These are phyloP conservation scores for Chalciporus chontae DNA, from an alignment of 768 basidiomycete species.

Conservation along the genomic window DNA sequence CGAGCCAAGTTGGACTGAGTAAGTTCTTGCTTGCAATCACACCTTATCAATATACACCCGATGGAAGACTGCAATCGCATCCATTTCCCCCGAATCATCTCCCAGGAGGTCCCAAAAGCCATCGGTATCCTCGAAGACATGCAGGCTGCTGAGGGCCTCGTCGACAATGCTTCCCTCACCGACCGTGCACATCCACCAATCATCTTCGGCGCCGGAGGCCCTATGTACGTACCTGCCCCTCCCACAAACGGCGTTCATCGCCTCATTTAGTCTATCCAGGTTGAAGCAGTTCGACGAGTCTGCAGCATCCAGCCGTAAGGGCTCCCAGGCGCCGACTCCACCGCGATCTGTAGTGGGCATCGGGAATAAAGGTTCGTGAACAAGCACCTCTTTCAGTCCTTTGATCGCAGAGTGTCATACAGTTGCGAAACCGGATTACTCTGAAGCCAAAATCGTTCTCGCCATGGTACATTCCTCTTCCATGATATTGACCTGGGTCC, in stretches of 20 bases:
- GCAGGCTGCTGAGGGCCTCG: conserved; percentile 13
- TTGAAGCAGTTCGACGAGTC: conserved; percentile 80
- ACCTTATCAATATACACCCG: neutral
- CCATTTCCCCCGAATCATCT: conserved; percentile 10
- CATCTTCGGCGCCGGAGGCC: conserved; percentile 70
- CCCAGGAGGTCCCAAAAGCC: conserved; percentile 6
- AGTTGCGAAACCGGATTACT: conserved; percentile 98
- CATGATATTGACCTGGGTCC: neutral
- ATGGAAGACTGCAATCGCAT: conserved; percentile 17
- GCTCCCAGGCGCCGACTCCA: conserved; percentile 73
- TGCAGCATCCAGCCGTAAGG: conserved; percentile 61
- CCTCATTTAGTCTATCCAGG: conserved; percentile 36
- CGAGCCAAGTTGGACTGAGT: too few relatives aligned
- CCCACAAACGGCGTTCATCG: neutral
- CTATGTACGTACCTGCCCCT: conserved; percentile 48
- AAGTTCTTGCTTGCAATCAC: neutral
- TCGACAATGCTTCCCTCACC: conserved; percentile 11
- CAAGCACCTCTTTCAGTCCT: neutral
- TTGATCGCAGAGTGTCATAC: conserved; percentile 1
- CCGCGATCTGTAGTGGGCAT: conserved; percentile 85
- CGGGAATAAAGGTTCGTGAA: conserved; percentile 70
- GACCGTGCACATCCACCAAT: conserved; percentile 42
- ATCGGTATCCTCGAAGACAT: conserved; percentile 27
- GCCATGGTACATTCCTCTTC: conserved; percentile 68
- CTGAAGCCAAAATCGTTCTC: conserved; percentile 96